Base-by-base conservation (phyloP, 2,329 filamentous ascomycete species). In the Aspergillus sp. region DNA sequence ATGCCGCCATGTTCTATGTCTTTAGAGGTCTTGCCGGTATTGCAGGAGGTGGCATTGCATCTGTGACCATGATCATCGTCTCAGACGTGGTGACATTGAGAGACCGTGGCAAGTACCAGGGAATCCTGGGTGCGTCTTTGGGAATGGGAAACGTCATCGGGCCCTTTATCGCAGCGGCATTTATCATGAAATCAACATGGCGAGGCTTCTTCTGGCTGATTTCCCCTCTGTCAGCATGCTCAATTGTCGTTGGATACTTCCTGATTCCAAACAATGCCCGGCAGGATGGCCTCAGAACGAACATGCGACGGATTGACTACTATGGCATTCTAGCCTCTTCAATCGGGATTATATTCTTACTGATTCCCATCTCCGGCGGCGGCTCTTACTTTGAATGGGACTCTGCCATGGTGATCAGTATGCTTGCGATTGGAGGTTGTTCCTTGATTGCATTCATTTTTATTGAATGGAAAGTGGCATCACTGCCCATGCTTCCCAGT, bases 341-440 rank as follows among this genome's bases (percentile, higher is more conserved):
- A 0, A 63, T 74, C 6, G 79, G 74, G 0, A 74, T 83, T 27
- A 74, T 85, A 7, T 69, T 84, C 9, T 52, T 85, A 2, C 67
- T 85, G 12, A 81, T 86, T 36, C 82, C 82, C 0, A 74, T 85
- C 9, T 83, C 80, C 3, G 79, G 79, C 11, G 79, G 77, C 44
- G 79, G 76, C 2, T 71, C 73, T 0, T 79, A 79, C 46, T 82
- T 81, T 48, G 59, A 68, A 4, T 81, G 77, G 77, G 54, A 68
- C 27, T 79, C 75, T 7, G 67, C 78, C 0, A 72, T 81, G 70
- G 74, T 81, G 1, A 79, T 84, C 19, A 70, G 71, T 32, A 81
- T 83, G 78, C 64, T 85, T 9, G 62, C 64, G 0, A 62, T 81
- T 9, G 77, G 77, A 11, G 61, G 61, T 0, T 54, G 72, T 13